Evolutionary conservation across 2,329 filamentous ascomycete genomes (phyloP).

Genomic region (Colletotrichum sp.): DNA sequence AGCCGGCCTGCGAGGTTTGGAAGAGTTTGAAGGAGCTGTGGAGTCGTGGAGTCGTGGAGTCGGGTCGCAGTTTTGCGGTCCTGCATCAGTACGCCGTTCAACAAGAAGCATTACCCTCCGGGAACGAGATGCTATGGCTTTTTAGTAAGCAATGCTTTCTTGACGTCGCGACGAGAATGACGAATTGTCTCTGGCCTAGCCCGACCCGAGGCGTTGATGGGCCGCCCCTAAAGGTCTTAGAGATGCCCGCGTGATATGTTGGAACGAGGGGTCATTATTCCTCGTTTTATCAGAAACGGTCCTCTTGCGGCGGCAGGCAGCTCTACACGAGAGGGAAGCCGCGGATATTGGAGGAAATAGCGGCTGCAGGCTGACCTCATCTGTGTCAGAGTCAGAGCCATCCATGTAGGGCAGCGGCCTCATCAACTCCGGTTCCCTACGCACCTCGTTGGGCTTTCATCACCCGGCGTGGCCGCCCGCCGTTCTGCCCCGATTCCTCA

Average conservation of each 20-base stretch:
- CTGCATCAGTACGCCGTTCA: neutral
- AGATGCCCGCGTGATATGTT: slow-evolving; percentile 10
- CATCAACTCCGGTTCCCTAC: neutral
- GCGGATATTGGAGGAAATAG: slow-evolving; percentile 19
- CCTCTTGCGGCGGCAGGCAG: neutral
- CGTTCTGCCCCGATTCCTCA: neutral
- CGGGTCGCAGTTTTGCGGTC: neutral
- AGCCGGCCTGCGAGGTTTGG: neutral
- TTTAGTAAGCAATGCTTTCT: neutral
- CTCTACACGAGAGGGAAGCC: slow-evolving; percentile 18
- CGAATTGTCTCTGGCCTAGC: slow-evolving; percentile 15
- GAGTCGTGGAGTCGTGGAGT: neutral
- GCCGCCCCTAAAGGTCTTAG: neutral
- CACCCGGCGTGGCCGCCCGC: neutral
- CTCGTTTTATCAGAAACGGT: neutral
- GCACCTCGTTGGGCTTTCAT: neutral
- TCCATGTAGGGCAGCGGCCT: neutral
- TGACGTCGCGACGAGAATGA: neutral
- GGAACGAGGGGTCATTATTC: neutral
- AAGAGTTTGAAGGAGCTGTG: neutral
- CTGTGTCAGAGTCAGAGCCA: slow-evolving; percentile 15
- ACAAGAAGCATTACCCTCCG: neutral
- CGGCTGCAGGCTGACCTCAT: slow-evolving; percentile 25
- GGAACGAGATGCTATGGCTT: neutral
- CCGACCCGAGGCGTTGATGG: neutral